Base-by-base conservation (phyloP, 202 grass and related monocot species). In the Carex sylvatica region DNA sequence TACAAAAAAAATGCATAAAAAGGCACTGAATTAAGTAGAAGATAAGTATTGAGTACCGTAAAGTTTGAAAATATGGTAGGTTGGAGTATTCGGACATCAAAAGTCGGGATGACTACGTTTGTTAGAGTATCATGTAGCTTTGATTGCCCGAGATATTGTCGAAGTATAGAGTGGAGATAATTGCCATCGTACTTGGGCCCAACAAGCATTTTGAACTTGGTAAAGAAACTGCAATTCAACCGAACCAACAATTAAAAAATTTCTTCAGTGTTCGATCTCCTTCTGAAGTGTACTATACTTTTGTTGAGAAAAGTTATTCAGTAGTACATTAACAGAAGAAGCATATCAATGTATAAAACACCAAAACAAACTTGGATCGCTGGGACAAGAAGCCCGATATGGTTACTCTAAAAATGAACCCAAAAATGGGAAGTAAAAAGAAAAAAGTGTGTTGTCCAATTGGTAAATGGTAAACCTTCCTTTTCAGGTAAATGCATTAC, bases 21-120 rank as follows among this genome's bases (percentile, higher is more conserved):
- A 13, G 46, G 46, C 46, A 49, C 46, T 49, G 11, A 49, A 49
- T 49, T 13, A 23, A 2, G 8, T 49, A 30, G 36, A 35, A 55
- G 6, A 28, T 3, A 38, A 79, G 4, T 19, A 15, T 10, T 22
- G n/a, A 40, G 6, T 84, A 95, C 93, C 88, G 91, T 81, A 38
- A 90, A 91, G 86, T 69, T 92, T 0, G 93, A 95, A 76, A 95
- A 95, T 44, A 95, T 91, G 0, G 82, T 82, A 0, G 93, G 93
- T 19, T 92, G 90, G 36, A 92, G 51, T 47, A 69, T 40, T 3
- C 44, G 38, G 15, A 95, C 86, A 55, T 92, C 90, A 23, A 92
- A 95, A 72, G 92, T 81, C 0, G 92, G 92, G 62, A 94, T 92
- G 46, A 94, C 36, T 35, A 94, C 88, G 12, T 87, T 92, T 0